A percentile compares a stretch with the other conserved stretches of the same genome.
Evolutionary conservation across 345 rosid species (phyloP).

Genomic region (Lenwebbia sp.): DNA sequence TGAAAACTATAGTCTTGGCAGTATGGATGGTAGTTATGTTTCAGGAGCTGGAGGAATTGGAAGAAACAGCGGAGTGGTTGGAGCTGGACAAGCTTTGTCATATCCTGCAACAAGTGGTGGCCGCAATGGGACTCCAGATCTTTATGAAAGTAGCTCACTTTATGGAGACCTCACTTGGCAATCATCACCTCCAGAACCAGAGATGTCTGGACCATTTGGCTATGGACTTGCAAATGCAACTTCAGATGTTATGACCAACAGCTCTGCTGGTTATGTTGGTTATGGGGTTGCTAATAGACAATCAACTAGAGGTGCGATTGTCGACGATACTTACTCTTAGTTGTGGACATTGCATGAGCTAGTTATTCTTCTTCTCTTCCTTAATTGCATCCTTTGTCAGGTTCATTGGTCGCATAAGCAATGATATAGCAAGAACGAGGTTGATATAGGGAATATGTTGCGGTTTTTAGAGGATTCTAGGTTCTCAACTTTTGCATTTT

Average conservation of each 20-base stretch:
- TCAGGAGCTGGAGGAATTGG: conserved; percentile 32
- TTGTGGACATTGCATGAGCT: not conserved
- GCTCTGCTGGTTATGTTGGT: conserved; percentile 37
- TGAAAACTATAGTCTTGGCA: conserved; percentile 16
- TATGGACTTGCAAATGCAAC: conserved; percentile 36
- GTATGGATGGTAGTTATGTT: conserved; percentile 20
- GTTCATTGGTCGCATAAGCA: not conserved
- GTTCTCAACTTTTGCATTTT: not conserved
- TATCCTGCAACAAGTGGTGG: conserved; percentile 23
- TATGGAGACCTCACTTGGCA: conserved; percentile 41
- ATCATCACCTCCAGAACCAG: conserved; percentile 29
- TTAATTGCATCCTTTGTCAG: not conserved
- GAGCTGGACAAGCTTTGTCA: conserved; percentile 11
- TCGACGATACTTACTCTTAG: not conserved
- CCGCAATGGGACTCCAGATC: conserved; percentile 25
- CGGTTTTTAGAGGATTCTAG: not conserved
- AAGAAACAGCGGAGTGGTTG: conserved; percentile 20
- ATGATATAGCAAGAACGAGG: not conserved
- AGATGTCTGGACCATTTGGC: conserved; percentile 31
- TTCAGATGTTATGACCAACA: conserved; percentile 36
- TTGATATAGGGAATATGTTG: not conserved
- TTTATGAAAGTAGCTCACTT: conserved; percentile 19
- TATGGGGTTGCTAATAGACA: conserved; percentile 50
- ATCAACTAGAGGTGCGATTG: conserved; percentile 41
- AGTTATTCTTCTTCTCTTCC: not conserved